Evolutionary conservation across 2,329 filamentous ascomycete species (phyloP).

Genomic region (Sporothrix dimorphospora): DNA sequence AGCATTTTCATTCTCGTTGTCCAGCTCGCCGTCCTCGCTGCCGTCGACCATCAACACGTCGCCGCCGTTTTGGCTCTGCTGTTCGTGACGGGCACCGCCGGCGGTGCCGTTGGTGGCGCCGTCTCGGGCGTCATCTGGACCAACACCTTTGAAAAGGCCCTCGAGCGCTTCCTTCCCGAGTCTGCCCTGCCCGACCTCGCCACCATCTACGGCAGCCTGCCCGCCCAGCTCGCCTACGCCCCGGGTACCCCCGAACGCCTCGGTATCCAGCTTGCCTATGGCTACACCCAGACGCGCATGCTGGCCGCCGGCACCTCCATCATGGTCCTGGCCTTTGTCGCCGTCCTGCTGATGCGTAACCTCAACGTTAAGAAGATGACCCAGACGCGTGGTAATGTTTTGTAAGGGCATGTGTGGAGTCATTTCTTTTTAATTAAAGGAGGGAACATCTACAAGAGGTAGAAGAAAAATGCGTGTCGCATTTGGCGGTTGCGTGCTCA

Average conservation of each 20-base stretch:
- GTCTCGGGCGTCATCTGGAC: conserved; percentile 66
- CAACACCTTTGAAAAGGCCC: conserved; percentile 55
- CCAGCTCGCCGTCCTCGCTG: conserved; percentile 23
- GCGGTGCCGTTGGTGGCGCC: conserved; percentile 61
- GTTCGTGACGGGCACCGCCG: conserved; percentile 54
- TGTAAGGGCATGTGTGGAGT: no score
- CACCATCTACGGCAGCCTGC: conserved; percentile 57
- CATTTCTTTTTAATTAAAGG: no score
- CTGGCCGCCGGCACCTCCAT: conserved; percentile 50
- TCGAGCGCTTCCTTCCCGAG: conserved; percentile 54
- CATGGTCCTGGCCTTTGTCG: conserved; percentile 28
- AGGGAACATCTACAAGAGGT: no score
- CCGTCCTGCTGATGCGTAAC: conserved; percentile 30
- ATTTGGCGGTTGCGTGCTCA: no score
- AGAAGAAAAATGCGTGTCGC: no score
- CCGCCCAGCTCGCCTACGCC: conserved; percentile 55
- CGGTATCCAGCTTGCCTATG: conserved; percentile 63
- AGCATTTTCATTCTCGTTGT: conserved; percentile 24
- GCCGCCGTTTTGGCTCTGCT: conserved; percentile 22
- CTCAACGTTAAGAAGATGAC: conserved; percentile 30
- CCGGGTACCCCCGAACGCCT: conserved; percentile 52
- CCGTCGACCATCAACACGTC: conserved; percentile 26
- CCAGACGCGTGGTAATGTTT: conserved; percentile 31
- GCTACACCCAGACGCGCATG: conserved; percentile 52
- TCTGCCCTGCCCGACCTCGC: conserved; percentile 43